phyloP scores from a whole-genome alignment of 2,329 filamentous ascomycete species.

The Exophiala calicioides region DNA sequence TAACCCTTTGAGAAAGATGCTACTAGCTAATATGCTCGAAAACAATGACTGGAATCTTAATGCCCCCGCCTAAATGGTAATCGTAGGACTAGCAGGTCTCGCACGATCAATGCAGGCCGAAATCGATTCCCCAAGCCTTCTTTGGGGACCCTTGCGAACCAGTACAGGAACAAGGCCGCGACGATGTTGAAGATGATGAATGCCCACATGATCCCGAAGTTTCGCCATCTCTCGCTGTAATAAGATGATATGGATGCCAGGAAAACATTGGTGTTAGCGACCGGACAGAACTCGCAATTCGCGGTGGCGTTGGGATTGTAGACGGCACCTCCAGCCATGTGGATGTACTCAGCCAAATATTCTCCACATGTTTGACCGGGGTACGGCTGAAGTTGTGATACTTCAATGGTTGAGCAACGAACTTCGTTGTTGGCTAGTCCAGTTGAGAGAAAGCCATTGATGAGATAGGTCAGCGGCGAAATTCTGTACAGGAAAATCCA shows the following conservation, averaged over 20 bases:
- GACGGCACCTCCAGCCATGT: conserved; percentile 45
- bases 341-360: conserved; percentile 54
- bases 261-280: conserved; percentile 41
- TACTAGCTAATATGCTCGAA: no score
- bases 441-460: conserved; percentile 43
- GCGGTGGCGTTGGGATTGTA: conserved; percentile 45
- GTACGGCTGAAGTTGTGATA: conserved; percentile 65
- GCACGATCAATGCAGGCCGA: no score
- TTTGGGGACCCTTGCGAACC: neutral
- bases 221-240: conserved; percentile 66
- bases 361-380: conserved; percentile 61
- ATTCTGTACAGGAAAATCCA: conserved; percentile 67
- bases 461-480: conserved; percentile 70
- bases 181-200: conserved; percentile 60
- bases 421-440: conserved; percentile 54
- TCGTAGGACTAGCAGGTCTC: no score
- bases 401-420: conserved; percentile 57
- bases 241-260: conserved; percentile 48
- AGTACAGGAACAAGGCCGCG: conserved; percentile 1
- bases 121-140: no score
- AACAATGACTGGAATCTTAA: no score
- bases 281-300: conserved; percentile 53
- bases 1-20: no score
- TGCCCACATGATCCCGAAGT: conserved; percentile 64
- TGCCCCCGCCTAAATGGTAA: no score